Evolutionary conservation across 768 basidiomycete genomes (phyloP).

Genomic region (Lactarius indigo): DNA sequence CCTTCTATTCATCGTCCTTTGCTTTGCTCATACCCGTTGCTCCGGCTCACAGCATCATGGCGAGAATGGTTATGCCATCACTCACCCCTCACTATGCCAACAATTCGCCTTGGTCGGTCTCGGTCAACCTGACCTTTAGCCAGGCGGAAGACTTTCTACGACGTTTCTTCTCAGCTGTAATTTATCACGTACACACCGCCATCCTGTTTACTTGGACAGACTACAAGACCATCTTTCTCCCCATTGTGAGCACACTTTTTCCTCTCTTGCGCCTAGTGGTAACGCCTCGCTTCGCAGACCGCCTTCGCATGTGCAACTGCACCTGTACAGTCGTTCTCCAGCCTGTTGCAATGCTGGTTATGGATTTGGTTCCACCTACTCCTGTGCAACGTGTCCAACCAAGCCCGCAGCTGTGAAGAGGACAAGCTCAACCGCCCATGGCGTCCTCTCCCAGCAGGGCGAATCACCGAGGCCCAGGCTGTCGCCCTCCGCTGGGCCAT

Average conservation of each 20-base stretch:
- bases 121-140: constrained; percentile 19
- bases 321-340: constrained; percentile 19
- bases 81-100: constrained; percentile 20
- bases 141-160: constrained; percentile 8
- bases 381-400: constrained; percentile 30
- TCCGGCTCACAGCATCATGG: constrained; percentile 6
- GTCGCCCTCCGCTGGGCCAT: constrained; percentile 25
- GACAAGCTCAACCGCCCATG: constrained; percentile 30
- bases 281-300: constrained; percentile 12
- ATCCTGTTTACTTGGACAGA: constrained; percentile 33
- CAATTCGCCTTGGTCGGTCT: constrained; percentile 21
- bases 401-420: constrained; percentile 27
- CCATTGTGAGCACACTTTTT: constrained; percentile 25
- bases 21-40: neutral
- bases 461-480: constrained; percentile 26
- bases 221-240: constrained; percentile 32
- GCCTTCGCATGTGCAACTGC: constrained; percentile 27
- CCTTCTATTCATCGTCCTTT: neutral
- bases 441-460: constrained; percentile 30
- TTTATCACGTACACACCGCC: constrained; percentile 26
- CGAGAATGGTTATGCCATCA: constrained; percentile 23
- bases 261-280: neutral
- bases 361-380: constrained; percentile 32
- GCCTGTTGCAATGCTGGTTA: constrained; percentile 20
- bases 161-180: constrained; percentile 11